Evolutionary conservation across 2,329 filamentous ascomycete species (phyloP).

Genomic region (Leptographium radiaticola): DNA sequence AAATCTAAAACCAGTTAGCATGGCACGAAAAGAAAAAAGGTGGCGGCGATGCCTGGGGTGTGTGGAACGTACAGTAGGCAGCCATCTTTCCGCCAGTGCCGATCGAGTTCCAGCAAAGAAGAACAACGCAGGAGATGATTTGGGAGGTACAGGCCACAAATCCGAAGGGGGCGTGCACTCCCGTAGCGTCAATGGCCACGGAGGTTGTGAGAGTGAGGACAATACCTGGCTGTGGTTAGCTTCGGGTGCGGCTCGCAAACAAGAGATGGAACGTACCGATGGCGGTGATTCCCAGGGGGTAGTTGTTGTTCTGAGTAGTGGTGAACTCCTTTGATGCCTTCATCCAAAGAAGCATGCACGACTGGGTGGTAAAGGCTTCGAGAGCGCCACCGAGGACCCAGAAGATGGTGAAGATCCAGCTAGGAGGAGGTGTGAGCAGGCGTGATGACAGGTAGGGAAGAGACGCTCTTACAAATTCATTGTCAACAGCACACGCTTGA

Average conservation of each 20-base stretch:
- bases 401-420: slow-evolving; percentile 48
- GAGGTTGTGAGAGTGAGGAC: not conserved
- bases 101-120: not conserved
- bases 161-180: not conserved
- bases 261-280: slow-evolving; percentile 23
- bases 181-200: not conserved
- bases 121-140: not conserved
- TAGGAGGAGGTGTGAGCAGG: not conserved
- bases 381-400: slow-evolving; percentile 60
- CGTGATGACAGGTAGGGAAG: not conserved
- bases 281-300: slow-evolving; percentile 41
- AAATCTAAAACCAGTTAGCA: not conserved
- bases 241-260: not conserved
- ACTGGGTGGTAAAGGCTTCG: slow-evolving; percentile 56
- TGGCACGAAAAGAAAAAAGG: not conserved
- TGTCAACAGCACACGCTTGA: not conserved
- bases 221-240: not conserved
- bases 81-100: slow-evolving; percentile 1
- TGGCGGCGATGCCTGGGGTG: no score
- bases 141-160: not conserved
- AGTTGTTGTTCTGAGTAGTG: slow-evolving; percentile 38
- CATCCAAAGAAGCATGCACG: slow-evolving; percentile 36
- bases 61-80: not conserved
- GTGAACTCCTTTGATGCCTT: slow-evolving; percentile 31
- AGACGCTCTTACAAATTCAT: not conserved